Evolutionary conservation across 2,329 filamentous ascomycete genomes (phyloP).

Genomic region (Madurella fahalii): DNA sequence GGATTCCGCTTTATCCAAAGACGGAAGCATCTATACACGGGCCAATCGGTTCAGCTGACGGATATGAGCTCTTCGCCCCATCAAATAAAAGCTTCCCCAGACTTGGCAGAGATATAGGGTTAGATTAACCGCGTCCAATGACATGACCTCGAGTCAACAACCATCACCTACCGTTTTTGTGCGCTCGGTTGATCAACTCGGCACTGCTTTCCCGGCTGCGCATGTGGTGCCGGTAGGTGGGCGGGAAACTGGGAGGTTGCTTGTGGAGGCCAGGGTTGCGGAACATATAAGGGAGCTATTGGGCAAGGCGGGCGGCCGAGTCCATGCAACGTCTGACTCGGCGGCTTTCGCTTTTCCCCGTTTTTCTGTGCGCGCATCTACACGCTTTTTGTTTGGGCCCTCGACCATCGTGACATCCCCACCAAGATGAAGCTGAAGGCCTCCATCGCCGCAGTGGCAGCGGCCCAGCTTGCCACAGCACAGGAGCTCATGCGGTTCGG

Average conservation of each 20-base stretch:
- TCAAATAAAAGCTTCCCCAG: slow-evolving; percentile 7
- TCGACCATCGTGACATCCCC: background rate
- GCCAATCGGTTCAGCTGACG: slow-evolving; percentile 8
- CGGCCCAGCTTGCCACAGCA: too few species aligned
- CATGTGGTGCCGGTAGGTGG: background rate
- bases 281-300: background rate
- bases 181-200: background rate
- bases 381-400: background rate
- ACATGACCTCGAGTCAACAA: background rate
- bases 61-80: background rate
- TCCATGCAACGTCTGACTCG: background rate
- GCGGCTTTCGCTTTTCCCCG: background rate
- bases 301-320: background rate
- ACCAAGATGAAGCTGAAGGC: slow-evolving; percentile 2
- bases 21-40: background rate
- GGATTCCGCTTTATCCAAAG: slow-evolving; percentile 4
- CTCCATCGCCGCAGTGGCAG: too few species aligned
- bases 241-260: background rate
- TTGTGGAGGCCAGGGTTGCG: background rate
- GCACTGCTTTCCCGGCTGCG: background rate
- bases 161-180: background rate
- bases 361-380: background rate
- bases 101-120: slow-evolving; percentile 10
- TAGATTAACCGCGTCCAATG: slow-evolving; percentile 1
- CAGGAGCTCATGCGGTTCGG: slow-evolving; percentile 2